Base-by-base conservation (phyloP, 225 moss, liverwort and hornwort species). In the Pseudisothecium myosuroides region DNA sequence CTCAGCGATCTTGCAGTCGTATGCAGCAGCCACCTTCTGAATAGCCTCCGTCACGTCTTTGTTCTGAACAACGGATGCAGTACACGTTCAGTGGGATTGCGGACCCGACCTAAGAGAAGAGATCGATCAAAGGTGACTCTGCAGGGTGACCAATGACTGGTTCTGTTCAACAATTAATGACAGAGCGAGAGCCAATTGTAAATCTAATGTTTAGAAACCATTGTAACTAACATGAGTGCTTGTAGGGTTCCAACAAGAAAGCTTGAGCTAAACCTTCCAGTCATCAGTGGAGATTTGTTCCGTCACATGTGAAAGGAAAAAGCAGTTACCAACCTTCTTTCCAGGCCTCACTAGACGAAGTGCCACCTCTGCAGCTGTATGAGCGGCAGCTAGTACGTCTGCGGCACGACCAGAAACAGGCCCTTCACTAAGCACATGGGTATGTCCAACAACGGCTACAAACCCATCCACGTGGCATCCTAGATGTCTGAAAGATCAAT, bases 401-500 rank as follows among this genome's bases (percentile, higher is more conserved):
- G 98, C 96, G n/a, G 96, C 97, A 87, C 96, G 95, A 79, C 98
- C 97, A 72, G 95, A 94, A 39, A 97, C 96, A 64, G 96, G 96
- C 52, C 98, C 98, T 68, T 97, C 96, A 91, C 94, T 93, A 69
- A 99, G 92, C 87, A 95, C 95, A 91, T 97, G 97, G 59, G 98
- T 97, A 82, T 99, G 98, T 61, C 96, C 98, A 39, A 97, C 98
- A 56, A 98, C 98, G 39, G 98, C 93, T 24, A 96, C 97, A 90
- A 98, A 98, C 29, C 98, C 98, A 92, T 98, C 98, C 71, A 98
- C 96, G 88, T 98, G 98, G 89, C 97, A 97, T 58, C 97, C 98
- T 63, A 98, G 85, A 89, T 98, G 96, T 83, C 98, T 98, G 98
- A 88, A 72, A 87, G 14, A 74, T 45, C 73, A 60, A 59, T 19